Evolutionary conservation across 495 filamentous ascomycete species (phyloP), one percentile per base, ranked within the genome.

Genomic region (Penicillium alfredii): DNA sequence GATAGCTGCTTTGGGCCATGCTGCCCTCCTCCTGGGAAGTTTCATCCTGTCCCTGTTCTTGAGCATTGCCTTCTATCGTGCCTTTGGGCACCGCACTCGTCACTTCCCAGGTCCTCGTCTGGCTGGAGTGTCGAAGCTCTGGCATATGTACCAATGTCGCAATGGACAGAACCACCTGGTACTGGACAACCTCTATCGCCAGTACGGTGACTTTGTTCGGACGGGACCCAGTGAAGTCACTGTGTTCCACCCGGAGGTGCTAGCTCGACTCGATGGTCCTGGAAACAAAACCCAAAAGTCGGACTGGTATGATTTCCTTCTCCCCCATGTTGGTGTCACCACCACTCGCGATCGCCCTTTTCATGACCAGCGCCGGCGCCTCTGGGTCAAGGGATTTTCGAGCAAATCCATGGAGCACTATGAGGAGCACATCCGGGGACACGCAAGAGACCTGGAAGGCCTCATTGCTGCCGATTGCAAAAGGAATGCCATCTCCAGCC

Each of bases 1-100:
- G n/a, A n/a, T n/a, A n/a, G n/a, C n/a, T n/a, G n/a, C n/a, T n/a
- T n/a, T n/a, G n/a, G n/a, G n/a, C n/a, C n/a, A n/a, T n/a, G n/a
- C n/a, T n/a, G n/a, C n/a, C n/a, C n/a, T n/a, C n/a, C n/a, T n/a
- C n/a, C n/a, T n/a, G n/a, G n/a, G n/a, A n/a, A n/a, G n/a, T n/a
- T n/a, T n/a, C n/a, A n/a, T n/a, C n/a, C n/a, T 33, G n/a, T 44
- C 51, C 2, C 33, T 75, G 0, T 57, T 67, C 28, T 44, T 49
- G 2, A 76, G 71, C 45, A 65, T 77, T n/a, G 30, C 56, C 17
- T 37, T 63, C 23, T 76, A 73, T 35, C 63, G 72, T 6, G 11
- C 49, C 14, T 63, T 57, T 40, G 62, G 71, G 30, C 44, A 57
- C 46, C 5, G 44, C 16, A 48, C 72, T 1, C 45, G 58, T 3